Evolutionary conservation across 495 filamentous ascomycete species (phyloP).

Genomic region (Rostrohypoxylon terebratum): DNA sequence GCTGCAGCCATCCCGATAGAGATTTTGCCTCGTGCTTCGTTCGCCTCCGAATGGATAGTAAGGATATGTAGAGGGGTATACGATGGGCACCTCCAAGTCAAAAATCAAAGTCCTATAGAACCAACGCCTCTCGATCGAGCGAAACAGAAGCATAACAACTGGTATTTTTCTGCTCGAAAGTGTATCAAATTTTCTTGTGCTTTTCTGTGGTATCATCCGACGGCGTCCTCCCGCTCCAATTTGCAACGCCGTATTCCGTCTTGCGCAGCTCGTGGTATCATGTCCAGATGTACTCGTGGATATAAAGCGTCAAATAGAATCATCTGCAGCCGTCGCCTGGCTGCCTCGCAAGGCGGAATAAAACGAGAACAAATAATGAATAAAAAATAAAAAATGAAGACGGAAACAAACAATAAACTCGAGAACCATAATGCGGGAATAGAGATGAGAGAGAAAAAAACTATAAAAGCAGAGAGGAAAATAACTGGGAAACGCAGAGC

Average conservation of each 20-base stretch:
- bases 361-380: slow-evolving; percentile 11
- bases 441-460: slow-evolving; percentile 36
- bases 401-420: slow-evolving; percentile 15
- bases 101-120: slow-evolving; percentile 37
- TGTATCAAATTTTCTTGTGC: slow-evolving; percentile 49
- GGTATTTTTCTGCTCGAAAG: slow-evolving; percentile 43
- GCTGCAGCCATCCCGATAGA: slow-evolving; percentile 8
- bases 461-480: slow-evolving; percentile 44
- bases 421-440: slow-evolving; percentile 10
- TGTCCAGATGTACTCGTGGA: slow-evolving; percentile 50
- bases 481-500: slow-evolving; percentile 55
- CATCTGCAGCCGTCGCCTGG: slow-evolving; percentile 43
- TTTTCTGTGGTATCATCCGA: slow-evolving; percentile 54
- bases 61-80: slow-evolving; percentile 26
- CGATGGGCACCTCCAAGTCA: slow-evolving; percentile 20
- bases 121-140: slow-evolving; percentile 41
- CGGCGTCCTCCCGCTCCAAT: slow-evolving; percentile 50
- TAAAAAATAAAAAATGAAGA: background rate
- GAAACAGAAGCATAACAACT: slow-evolving; percentile 39
- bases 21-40: slow-evolving; percentile 4
- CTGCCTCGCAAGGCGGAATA: slow-evolving; percentile 22
- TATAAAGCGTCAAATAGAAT: slow-evolving; percentile 52
- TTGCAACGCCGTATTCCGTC: slow-evolving; percentile 53
- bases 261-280: slow-evolving; percentile 52
- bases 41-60: slow-evolving; percentile 16